Conservation (phyloP, 2,329 filamentous ascomycete genomes). For the Beauveria bassiana region DNA sequence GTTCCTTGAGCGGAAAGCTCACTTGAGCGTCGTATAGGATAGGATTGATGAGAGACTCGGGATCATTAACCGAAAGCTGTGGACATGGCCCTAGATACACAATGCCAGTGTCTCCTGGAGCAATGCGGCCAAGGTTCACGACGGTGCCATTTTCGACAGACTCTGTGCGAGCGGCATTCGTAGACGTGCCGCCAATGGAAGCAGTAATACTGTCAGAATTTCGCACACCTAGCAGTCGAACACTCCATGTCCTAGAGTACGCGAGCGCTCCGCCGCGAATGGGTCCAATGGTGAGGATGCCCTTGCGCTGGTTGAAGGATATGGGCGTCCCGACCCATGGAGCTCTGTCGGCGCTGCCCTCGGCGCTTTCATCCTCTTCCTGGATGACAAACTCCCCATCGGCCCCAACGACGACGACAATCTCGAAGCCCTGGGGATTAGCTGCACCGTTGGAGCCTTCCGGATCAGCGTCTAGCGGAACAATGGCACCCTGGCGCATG, state of each 20-base stretch:
- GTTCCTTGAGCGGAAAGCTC: slow-evolving; percentile 14
- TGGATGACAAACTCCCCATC: slow-evolving; percentile 41
- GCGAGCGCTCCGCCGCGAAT: slow-evolving; percentile 1
- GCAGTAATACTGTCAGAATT: background rate
- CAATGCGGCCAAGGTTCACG: slow-evolving; percentile 11
- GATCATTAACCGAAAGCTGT: slow-evolving; percentile 13
- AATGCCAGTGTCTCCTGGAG: slow-evolving; percentile 6
- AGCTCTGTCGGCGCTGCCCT: background rate
- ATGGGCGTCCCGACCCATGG: slow-evolving; percentile 9
- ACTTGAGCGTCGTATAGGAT: slow-evolving; percentile 16
- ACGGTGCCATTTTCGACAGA: slow-evolving; percentile 5
- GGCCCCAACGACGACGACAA: slow-evolving; percentile 39
- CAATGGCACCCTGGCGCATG: slow-evolving; percentile 47
- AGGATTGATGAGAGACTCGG: slow-evolving; percentile 12
- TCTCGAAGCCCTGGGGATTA: slow-evolving; percentile 39
- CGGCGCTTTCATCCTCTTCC: slow-evolving; percentile 32
- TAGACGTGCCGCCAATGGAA: background rate
- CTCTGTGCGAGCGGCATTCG: background rate
- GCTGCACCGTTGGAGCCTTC: slow-evolving; percentile 37
- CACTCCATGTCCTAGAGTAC: slow-evolving; percentile 8
- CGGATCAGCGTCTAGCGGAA: slow-evolving; percentile 42
- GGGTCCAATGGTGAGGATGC: slow-evolving; percentile 8
- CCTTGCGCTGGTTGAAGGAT: slow-evolving; percentile 10
- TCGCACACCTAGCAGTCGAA: slow-evolving; percentile 6
- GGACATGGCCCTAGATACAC: slow-evolving; percentile 13